A percentile compares a stretch with the other conserved stretches of the same genome.
These are phyloP conservation scores for Maudiozyma serrabonitensis DNA, from an alignment of 805 yeast species.

Conservation along the genomic window DNA sequence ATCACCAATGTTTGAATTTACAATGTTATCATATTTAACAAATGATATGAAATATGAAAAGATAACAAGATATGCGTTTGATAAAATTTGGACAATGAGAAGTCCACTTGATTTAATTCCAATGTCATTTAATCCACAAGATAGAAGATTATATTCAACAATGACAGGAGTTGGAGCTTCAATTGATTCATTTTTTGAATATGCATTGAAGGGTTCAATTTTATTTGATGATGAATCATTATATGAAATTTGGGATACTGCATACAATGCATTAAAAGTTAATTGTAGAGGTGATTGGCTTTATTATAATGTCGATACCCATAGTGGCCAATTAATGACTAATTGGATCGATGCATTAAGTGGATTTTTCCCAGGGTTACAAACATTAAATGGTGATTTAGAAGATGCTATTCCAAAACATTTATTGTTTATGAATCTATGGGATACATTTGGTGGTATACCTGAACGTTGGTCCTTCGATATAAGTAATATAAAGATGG, in stretches of 20 bases:
- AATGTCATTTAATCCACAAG: conserved; percentile 58
- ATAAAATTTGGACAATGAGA: conserved; percentile 60
- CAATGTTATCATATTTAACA: conserved; percentile 63
- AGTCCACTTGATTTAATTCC: conserved; percentile 59
- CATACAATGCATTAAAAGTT: conserved; percentile 49
- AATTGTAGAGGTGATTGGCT: conserved; percentile 45
- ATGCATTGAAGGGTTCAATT: conserved; percentile 68
- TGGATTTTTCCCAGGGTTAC: conserved; percentile 84
- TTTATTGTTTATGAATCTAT: conserved; percentile 55
- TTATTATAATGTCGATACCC: conserved; percentile 46
- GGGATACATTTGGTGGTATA: conserved; percentile 70
- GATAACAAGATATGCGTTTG: conserved; percentile 51
- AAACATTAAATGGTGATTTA: conserved; percentile 68
- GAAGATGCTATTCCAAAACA: conserved; percentile 55
- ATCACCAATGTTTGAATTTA: conserved; percentile 71
- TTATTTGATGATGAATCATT: conserved; percentile 54
- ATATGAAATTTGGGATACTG: conserved; percentile 45
- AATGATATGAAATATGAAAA: conserved; percentile 63
- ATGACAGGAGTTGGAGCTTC: conserved; percentile 85
- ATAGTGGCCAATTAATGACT: conserved; percentile 40
- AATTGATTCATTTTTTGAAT: conserved; percentile 83
- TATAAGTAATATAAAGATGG: not conserved
- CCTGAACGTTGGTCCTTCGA: conserved; percentile 79
- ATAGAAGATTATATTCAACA: conserved; percentile 45
- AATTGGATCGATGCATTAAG: conserved; percentile 79